Percentiles rank a stretch among this genome's conserved stretches.
Evolutionary conservation across 2,329 filamentous ascomycete genomes (phyloP).

Genomic region (Fusarium napiforme): DNA sequence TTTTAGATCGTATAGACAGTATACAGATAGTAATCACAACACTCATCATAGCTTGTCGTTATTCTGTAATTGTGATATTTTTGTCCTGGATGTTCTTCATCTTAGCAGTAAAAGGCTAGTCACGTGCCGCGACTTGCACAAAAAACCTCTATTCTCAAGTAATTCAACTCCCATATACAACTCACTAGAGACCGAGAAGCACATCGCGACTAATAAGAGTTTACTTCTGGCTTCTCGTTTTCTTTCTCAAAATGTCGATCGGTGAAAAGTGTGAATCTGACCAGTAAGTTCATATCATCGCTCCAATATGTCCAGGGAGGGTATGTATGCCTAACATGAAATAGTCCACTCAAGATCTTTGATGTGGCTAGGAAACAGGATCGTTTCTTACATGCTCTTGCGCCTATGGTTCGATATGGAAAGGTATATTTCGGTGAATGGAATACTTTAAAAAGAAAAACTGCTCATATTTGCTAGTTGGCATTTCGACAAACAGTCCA

Average conservation of each 20-base stretch:
- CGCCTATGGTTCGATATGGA: conserved; percentile 76
- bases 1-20: background rate
- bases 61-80: background rate
- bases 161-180: background rate
- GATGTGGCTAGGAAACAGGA: conserved; percentile 63
- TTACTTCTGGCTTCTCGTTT: background rate
- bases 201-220: background rate
- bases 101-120: conserved; percentile 4
- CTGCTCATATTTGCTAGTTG: conserved; percentile 56
- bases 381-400: conserved; percentile 67
- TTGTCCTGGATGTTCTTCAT: background rate
- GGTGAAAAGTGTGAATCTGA: conserved; percentile 31
- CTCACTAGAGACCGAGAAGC: background rate
- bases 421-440: conserved; percentile 53
- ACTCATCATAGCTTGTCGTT: background rate
- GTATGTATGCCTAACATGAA: conserved; percentile 27
- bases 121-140: conserved; percentile 33
- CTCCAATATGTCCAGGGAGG: conserved; percentile 21
- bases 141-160: conserved; percentile 32
- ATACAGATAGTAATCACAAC: background rate
- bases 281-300: conserved; percentile 34
- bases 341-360: conserved; percentile 69
- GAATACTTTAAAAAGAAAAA: rapidly evolving
- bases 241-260: conserved; percentile 25
- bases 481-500: conserved; percentile 76